Conservation (phyloP, 768 basidiomycete species). For the Terana coerulea region DNA sequence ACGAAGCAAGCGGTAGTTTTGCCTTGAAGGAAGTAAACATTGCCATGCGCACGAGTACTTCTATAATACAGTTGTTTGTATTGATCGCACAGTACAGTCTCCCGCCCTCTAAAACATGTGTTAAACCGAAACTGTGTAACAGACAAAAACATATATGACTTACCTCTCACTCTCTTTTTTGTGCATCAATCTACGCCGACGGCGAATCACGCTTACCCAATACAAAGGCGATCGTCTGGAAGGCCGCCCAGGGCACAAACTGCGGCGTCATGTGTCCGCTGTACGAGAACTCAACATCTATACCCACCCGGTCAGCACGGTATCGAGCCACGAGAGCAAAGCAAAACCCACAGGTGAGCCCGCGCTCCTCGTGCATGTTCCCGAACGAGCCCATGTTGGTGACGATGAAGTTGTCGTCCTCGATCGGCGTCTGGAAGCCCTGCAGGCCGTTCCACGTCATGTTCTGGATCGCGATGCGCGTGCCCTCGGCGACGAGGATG, state of each 20-base stretch:
- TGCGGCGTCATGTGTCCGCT: conserved; percentile 59
- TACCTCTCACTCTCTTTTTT: no score
- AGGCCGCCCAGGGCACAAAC: conserved; percentile 48
- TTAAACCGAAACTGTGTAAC: no score
- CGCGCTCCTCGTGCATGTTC: conserved; percentile 30
- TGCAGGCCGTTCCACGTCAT: conserved; percentile 34
- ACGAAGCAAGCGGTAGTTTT: no score
- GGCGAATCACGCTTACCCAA: conserved; percentile 54
- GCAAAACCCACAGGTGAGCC: conserved; percentile 27
- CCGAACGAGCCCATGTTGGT: conserved; percentile 31
- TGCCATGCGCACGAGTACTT: no score
- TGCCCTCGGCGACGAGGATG: conserved; percentile 33
- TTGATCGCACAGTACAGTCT: no score
- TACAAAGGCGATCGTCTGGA: conserved; percentile 64
- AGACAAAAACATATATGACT: no score
- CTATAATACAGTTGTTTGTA: no score
- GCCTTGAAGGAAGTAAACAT: no score
- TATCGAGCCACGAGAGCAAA: neutral
- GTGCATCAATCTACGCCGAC: no score
- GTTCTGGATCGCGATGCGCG: conserved; percentile 35
- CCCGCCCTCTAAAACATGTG: no score
- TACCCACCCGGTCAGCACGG: neutral
- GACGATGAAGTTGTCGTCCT: conserved; percentile 28
- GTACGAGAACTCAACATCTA: conserved; percentile 55
- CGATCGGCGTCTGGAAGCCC: conserved; percentile 33